Evolutionary conservation across 306 rosid genomes (phyloP).

Genomic region (Gastrolobium villosum): DNA sequence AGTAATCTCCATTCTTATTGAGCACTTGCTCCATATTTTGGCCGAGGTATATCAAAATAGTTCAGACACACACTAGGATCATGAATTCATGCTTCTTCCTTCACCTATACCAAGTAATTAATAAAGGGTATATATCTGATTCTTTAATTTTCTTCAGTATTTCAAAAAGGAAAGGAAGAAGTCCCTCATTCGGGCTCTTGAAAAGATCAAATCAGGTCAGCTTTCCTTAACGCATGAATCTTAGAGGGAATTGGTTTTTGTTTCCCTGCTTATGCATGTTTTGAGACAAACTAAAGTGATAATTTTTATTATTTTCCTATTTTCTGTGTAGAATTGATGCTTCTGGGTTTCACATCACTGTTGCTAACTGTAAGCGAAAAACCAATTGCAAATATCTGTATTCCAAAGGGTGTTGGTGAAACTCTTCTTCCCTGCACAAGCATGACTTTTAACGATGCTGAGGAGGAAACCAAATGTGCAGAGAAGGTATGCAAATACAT

Average conservation of each 20-base stretch:
- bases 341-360: slow-evolving; percentile 66
- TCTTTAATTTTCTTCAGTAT: slow-evolving; percentile 43
- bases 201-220: slow-evolving; percentile 65
- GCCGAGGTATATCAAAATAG: slow-evolving; percentile 43
- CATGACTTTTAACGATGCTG: not conserved
- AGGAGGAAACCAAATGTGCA: slow-evolving; percentile 59
- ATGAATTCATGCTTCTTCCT: no score
- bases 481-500: slow-evolving; percentile 42
- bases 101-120: not conserved
- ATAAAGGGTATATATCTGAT: not conserved
- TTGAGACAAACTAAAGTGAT: not conserved
- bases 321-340: slow-evolving; percentile 57
- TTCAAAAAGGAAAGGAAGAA: slow-evolving; percentile 53
- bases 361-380: slow-evolving; percentile 56
- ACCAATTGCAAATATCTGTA: slow-evolving; percentile 61
- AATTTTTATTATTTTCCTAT: not conserved
- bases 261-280: no score
- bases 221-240: not conserved
- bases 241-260: not conserved
- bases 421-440: slow-evolving; percentile 60
- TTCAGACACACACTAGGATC: no score
- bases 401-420: slow-evolving; percentile 53
- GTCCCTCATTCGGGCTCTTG: slow-evolving; percentile 61
- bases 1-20: slow-evolving; percentile 56
- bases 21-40: slow-evolving; percentile 54